Conservation (phyloP, 257 asterid species). For the Schizonepeta tenuifolia region DNA sequence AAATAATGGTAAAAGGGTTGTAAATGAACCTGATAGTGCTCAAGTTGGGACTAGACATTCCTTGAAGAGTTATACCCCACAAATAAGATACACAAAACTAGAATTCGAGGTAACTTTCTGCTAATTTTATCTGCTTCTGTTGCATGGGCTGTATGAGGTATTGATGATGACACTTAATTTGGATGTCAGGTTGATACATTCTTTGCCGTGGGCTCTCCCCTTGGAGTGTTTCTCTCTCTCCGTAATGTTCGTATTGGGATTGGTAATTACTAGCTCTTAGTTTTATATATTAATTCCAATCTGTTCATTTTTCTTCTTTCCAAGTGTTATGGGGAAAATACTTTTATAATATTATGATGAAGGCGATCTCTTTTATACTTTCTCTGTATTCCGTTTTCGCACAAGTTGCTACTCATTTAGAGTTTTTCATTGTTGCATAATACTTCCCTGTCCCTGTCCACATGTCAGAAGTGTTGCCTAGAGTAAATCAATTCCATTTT, state of each 20-base stretch:
- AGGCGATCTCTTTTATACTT: background rate
- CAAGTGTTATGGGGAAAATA: background rate
- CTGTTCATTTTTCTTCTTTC: conserved; percentile 2
- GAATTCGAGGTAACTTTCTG: conserved; percentile 69
- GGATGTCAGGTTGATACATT: conserved; percentile 88
- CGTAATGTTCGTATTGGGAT: conserved; percentile 93
- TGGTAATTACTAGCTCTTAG: conserved; percentile 54
- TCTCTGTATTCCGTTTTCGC: background rate
- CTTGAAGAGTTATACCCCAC: conserved; percentile 71
- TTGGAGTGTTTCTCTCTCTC: conserved; percentile 95
- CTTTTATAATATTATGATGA: no score
- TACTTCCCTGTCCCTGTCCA: no score
- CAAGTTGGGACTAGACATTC: conserved; percentile 47
- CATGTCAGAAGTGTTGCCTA: background rate
- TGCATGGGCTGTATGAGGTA: background rate
- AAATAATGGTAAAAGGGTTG: conserved; percentile 30
- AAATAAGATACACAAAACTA: conserved; percentile 76
- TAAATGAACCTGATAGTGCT: conserved; percentile 44
- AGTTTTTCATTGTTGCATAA: background rate
- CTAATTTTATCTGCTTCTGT: conserved; percentile 19
- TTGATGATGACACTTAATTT: conserved; percentile 21
- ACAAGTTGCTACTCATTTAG: conserved; percentile 11
- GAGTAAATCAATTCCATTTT: background rate
- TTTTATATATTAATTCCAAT: conserved; percentile 15
- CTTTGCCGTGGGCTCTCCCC: conserved; percentile 97